Evolutionary conservation across 805 yeast species (phyloP).

Genomic region (Saccharomycopsis fermentans): DNA sequence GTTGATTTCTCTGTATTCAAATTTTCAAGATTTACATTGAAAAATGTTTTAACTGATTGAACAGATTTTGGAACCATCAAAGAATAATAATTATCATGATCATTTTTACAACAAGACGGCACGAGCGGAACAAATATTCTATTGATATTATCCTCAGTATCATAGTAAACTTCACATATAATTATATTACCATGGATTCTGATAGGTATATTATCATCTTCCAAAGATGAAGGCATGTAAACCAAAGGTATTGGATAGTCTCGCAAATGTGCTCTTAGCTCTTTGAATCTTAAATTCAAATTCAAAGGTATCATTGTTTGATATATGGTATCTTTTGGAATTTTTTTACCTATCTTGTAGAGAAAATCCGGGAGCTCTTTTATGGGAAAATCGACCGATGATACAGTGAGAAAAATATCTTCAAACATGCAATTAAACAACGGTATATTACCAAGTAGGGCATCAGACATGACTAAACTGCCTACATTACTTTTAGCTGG

Average conservation of each 20-base stretch:
- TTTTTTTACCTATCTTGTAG: conserved; percentile 68
- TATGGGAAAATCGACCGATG: conserved; percentile 41
- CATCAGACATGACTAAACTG: background rate
- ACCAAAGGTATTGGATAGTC: conserved; percentile 83
- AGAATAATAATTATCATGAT: conserved; percentile 37
- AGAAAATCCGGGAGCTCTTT: conserved; percentile 51
- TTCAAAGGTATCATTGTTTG: conserved; percentile 59
- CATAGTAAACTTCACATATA: conserved; percentile 53
- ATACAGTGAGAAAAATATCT: conserved; percentile 38
- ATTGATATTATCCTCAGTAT: conserved; percentile 43
- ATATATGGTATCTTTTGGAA: conserved; percentile 60
- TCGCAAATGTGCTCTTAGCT: conserved; percentile 59
- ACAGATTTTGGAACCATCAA: conserved; percentile 65
- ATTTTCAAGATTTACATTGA: conserved; percentile 42
- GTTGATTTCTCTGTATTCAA: conserved; percentile 50
- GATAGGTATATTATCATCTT: conserved; percentile 16
- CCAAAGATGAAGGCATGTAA: conserved; percentile 25
- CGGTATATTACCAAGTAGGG: conserved; percentile 30
- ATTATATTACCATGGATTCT: conserved; percentile 52
- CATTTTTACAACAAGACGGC: conserved; percentile 30
- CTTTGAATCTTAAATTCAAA: conserved; percentile 46
- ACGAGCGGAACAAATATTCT: conserved; percentile 53
- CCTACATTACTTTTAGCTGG: background rate
- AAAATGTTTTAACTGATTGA: conserved; percentile 61
- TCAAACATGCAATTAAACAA: conserved; percentile 42